Conservation (phyloP, 257 asterid species). For the Solanum chilense region DNA sequence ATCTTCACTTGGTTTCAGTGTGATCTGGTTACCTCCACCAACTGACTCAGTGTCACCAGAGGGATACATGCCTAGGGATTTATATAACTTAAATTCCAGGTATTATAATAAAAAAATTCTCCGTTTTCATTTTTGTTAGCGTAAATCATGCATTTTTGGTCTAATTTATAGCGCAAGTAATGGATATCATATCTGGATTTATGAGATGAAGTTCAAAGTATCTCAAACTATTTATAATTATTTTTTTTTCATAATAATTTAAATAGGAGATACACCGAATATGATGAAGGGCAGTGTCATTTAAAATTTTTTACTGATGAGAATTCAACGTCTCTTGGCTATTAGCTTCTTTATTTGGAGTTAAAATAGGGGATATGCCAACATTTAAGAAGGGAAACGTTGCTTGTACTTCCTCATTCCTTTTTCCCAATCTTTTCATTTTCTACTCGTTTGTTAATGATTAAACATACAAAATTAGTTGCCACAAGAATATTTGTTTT, state of each 20-base stretch:
- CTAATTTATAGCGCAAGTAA: not conserved
- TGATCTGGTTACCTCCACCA: constrained; percentile 97
- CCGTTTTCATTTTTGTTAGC: not conserved
- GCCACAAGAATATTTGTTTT: not conserved
- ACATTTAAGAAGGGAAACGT: not conserved
- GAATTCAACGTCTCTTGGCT: not conserved
- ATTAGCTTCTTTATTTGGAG: not conserved
- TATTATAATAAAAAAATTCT: constrained; percentile 6
- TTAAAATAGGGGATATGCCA: not conserved
- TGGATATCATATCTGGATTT: not conserved
- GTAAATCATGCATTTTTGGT: not conserved
- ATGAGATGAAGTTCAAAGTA: not conserved
- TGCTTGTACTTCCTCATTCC: not conserved
- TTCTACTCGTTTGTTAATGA: not conserved
- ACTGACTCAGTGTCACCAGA: constrained; percentile 96
- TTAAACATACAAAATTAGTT: not conserved
- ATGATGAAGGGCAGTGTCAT: not conserved
- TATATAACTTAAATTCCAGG: constrained; percentile 93
- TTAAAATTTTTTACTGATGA: not conserved
- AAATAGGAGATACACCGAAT: not conserved
- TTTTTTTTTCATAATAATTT: not conserved
- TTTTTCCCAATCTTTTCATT: not conserved
- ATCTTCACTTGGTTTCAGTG: constrained; percentile 76
- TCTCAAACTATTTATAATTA: not conserved
- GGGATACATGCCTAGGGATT: constrained; percentile 96